These are phyloP conservation scores for Potentilla sterilis DNA, from an alignment of 306 rosid genomes.

Conservation along the genomic window DNA sequence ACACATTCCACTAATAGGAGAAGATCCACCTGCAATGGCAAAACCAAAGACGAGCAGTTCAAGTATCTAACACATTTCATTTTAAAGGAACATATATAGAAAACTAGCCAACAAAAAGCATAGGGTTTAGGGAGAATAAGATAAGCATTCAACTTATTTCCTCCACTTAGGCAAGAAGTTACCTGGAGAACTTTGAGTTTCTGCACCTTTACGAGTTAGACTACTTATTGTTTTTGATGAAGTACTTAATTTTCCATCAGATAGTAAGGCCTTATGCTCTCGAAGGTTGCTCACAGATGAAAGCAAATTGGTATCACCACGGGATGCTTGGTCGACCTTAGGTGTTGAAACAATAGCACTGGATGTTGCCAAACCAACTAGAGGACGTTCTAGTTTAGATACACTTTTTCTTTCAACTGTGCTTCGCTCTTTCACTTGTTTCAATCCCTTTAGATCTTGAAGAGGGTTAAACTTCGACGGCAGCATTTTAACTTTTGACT, in stretches of 20 bases:
- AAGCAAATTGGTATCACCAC: slow-evolving; percentile 51
- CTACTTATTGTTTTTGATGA: slow-evolving; percentile 45
- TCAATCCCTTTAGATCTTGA: slow-evolving; percentile 59
- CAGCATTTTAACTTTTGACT: slow-evolving; percentile 72
- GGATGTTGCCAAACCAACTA: slow-evolving; percentile 42
- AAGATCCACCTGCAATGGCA: slow-evolving; percentile 37
- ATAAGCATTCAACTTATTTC: slow-evolving; percentile 9
- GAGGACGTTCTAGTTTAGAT: slow-evolving; percentile 59
- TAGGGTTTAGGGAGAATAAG: background rate
- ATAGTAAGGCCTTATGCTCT: slow-evolving; percentile 49
- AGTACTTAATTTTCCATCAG: slow-evolving; percentile 52
- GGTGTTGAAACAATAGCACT: slow-evolving; percentile 47
- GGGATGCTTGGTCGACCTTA: slow-evolving; percentile 55
- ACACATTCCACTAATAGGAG: slow-evolving; percentile 29
- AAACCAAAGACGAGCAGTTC: slow-evolving; percentile 15
- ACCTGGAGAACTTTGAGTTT: slow-evolving; percentile 61
- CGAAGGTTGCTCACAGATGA: slow-evolving; percentile 42
- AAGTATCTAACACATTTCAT: slow-evolving; percentile 10
- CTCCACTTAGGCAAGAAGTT: slow-evolving; percentile 21
- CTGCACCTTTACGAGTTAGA: slow-evolving; percentile 48
- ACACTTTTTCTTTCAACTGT: slow-evolving; percentile 55
- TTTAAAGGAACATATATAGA: slow-evolving; percentile 4
- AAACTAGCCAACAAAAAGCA: slow-evolving; percentile 9
- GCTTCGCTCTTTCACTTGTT: slow-evolving; percentile 58
- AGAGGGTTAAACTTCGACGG: slow-evolving; percentile 40